A percentile compares a stretch with the other conserved stretches of the same genome.
These are phyloP conservation scores for Endoconidiophora polonica DNA, from an alignment of 2,329 filamentous ascomycete genomes.

Conservation along the genomic window DNA sequence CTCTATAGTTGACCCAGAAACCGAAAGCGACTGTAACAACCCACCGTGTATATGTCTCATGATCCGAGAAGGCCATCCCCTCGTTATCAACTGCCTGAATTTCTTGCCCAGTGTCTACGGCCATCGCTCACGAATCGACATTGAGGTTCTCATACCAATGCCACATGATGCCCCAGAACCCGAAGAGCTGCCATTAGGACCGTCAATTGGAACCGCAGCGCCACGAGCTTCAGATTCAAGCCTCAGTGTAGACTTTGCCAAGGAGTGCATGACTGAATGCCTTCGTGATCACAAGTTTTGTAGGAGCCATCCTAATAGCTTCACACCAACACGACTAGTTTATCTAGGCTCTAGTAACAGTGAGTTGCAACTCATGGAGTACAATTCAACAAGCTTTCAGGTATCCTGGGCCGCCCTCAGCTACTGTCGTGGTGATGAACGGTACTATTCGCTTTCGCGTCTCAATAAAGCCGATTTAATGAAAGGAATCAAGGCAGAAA, in stretches of 20 bases:
- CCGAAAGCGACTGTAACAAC: conserved; percentile 7
- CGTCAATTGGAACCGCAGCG: conserved; percentile 10
- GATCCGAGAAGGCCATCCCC: conserved; percentile 9
- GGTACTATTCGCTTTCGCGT: conserved; percentile 7
- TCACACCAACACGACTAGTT: conserved; percentile 10
- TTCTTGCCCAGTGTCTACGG: conserved; percentile 8
- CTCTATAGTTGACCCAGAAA: conserved; percentile 1
- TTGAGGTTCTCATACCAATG: conserved; percentile 11
- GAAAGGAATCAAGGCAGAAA: conserved; percentile 3
- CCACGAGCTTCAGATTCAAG: conserved; percentile 10
- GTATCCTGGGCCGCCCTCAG: conserved; percentile 12
- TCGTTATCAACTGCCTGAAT: conserved; percentile 12
- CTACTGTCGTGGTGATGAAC: conserved; percentile 12
- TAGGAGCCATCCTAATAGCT: conserved; percentile 2
- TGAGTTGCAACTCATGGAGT: conserved; percentile 8
- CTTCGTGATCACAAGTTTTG: conserved; percentile 11
- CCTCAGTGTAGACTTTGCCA: conserved; percentile 4
- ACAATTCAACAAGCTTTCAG: conserved; percentile 7
- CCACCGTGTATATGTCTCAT: conserved; percentile 10
- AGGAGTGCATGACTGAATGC: conserved; percentile 9
- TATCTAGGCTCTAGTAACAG: conserved; percentile 5
- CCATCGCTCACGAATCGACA: conserved; percentile 10
- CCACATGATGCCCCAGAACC: conserved; percentile 6
- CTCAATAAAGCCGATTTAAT: conserved; percentile 7
- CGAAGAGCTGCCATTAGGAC: conserved; percentile 6